phyloP scores from a whole-genome alignment of 1,284 basidiomycete species.

The Apiotrichum sp. region DNA sequence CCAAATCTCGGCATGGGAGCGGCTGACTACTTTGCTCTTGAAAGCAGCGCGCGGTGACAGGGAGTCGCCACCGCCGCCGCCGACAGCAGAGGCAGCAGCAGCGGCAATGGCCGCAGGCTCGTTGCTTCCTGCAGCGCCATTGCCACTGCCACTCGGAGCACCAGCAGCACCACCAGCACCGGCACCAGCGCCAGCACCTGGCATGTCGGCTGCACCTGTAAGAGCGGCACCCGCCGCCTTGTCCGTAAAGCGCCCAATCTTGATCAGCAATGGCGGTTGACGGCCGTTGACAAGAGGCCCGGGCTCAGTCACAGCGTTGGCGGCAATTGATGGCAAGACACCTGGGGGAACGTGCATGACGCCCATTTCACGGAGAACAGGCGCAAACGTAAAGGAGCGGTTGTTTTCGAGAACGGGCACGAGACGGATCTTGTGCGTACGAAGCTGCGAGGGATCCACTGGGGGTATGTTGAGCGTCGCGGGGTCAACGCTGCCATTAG shows the following conservation, averaged over 20 bases:
- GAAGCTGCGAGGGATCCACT: conserved; percentile 11
- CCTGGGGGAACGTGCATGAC: conserved; percentile 52
- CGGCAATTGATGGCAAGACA: conserved; percentile 28
- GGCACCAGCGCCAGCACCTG: too few species aligned
- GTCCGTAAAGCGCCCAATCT: conserved; percentile 89
- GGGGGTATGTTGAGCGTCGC: conserved; percentile 9
- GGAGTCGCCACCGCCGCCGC: conserved; percentile 52
- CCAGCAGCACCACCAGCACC: neutral
- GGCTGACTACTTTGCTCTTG: conserved; percentile 90
- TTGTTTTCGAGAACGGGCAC: conserved; percentile 90
- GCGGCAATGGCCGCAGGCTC: neutral
- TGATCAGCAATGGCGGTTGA: conserved; percentile 56
- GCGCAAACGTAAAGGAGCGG: conserved; percentile 85
- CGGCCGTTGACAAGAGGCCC: conserved; percentile 46
- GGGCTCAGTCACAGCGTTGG: conserved; percentile 19
- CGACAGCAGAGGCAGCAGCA: conserved; percentile 13
- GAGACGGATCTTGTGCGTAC: conserved; percentile 59
- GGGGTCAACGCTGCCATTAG: conserved; percentile 5
- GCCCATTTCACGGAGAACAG: conserved; percentile 68
- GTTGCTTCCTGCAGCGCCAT: neutral
- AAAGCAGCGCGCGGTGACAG: conserved; percentile 83
- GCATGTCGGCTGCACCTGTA: conserved; percentile 1
- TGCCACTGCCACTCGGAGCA: neutral
- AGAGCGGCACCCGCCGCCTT: conserved; percentile 6
- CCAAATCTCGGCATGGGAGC: conserved; percentile 94